These are phyloP conservation scores for Malus sylvestris DNA, from an alignment of 306 rosid genomes.

Conservation along the genomic window DNA sequence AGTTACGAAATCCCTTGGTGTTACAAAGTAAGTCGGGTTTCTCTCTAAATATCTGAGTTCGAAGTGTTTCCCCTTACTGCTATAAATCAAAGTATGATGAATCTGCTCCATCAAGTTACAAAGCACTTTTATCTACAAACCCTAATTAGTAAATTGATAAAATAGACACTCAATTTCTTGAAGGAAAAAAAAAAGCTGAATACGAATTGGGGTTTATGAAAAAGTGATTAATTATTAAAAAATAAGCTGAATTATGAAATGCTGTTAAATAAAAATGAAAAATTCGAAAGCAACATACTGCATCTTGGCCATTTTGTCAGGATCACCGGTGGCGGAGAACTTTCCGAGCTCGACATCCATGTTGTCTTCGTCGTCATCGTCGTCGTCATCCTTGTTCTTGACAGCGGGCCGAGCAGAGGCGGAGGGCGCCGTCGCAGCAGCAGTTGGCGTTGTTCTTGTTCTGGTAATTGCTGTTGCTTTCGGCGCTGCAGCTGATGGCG, in stretches of 20 bases:
- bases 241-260: not conserved
- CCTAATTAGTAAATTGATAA: not conserved
- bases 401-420: not conserved
- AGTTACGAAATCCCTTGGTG: not conserved
- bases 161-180: not conserved
- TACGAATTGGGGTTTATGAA: too few species aligned
- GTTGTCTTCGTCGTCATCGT: slow-evolving; percentile 86
- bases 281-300: slow-evolving; percentile 33
- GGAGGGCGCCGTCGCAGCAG: not conserved
- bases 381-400: slow-evolving; percentile 44
- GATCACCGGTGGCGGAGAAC: slow-evolving; percentile 65
- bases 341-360: slow-evolving; percentile 86
- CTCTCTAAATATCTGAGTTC: not conserved
- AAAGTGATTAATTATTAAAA: not conserved
- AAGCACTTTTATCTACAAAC: not conserved
- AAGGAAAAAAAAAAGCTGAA: not conserved
- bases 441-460: not conserved
- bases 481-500: not conserved
- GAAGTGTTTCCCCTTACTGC: not conserved
- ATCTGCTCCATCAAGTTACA: not conserved
- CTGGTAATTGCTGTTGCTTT: not conserved
- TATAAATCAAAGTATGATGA: not conserved
- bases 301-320: slow-evolving; percentile 84
- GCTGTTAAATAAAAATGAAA: not conserved
- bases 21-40: not conserved